phyloP scores from a whole-genome alignment of 1,139 yeast species.

The Lodderomyces theae region DNA sequence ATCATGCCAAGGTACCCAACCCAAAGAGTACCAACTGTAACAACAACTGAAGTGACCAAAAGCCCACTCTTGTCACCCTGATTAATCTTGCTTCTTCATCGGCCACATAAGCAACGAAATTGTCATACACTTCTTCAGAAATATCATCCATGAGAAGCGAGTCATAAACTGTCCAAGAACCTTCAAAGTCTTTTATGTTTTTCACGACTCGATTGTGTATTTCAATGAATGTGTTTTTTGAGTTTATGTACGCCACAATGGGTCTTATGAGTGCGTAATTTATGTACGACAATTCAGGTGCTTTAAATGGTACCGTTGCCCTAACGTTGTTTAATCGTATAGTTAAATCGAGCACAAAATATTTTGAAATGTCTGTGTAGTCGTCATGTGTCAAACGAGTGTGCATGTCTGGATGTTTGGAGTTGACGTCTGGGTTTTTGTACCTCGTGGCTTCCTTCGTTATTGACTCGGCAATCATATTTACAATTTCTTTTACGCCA shows the following conservation, averaged over 20 bases:
- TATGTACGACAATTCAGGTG: slow-evolving; percentile 79
- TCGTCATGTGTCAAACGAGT: slow-evolving; percentile 27
- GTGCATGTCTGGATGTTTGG: slow-evolving; percentile 31
- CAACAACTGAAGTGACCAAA: slow-evolving; percentile 87
- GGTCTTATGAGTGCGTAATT: slow-evolving; percentile 92
- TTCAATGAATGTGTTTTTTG: slow-evolving; percentile 85
- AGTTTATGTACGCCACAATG: slow-evolving; percentile 91
- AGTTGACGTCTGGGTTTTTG: slow-evolving; percentile 34
- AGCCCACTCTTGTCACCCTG: slow-evolving; percentile 79
- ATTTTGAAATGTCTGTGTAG: slow-evolving; percentile 42
- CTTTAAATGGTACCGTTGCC: slow-evolving; percentile 84
- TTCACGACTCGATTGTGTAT: slow-evolving; percentile 83
- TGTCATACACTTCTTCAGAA: slow-evolving; percentile 85
- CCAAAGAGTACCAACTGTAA: slow-evolving; percentile 82
- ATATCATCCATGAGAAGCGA: slow-evolving; percentile 88
- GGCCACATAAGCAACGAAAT: slow-evolving; percentile 82
- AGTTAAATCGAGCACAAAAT: slow-evolving; percentile 75
- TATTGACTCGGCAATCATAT: slow-evolving; percentile 38
- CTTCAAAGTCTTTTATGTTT: slow-evolving; percentile 77
- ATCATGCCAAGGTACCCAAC: slow-evolving; percentile 49
- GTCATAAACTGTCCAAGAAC: slow-evolving; percentile 95
- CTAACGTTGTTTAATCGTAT: slow-evolving; percentile 78
- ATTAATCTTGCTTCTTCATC: slow-evolving; percentile 77
- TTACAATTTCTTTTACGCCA: slow-evolving; percentile 40
- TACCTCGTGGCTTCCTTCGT: slow-evolving; percentile 40